Base-by-base conservation (phyloP, 164 flowering plant species). In the Kalanchoe fedtschenkoi region DNA sequence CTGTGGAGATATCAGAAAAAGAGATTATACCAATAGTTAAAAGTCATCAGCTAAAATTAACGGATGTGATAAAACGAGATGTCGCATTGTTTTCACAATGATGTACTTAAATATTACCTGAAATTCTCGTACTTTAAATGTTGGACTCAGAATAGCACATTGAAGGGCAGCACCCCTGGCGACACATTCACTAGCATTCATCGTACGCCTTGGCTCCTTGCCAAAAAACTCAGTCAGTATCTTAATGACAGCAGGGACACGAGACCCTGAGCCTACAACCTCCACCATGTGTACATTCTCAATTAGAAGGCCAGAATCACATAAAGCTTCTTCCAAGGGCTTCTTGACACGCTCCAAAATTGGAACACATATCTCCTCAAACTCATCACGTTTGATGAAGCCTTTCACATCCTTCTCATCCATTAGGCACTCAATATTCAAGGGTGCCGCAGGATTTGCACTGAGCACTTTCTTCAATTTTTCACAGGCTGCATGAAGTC, bases 101-200 rank as follows among this genome's bases (percentile, higher is more conserved):
- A 35, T 14, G 15, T n/a, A n/a, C n/a, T n/a, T n/a, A 43, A 3
- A 35, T 39, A 10, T 55, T 66, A 90, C 97, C 93, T 90, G 93
- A 46, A 90, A 90, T 26, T 90, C 95, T 34, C 92, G 72, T 32
- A 90, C 97, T 88, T 90, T 88, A 28, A 90, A 90, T 1, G 95
- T 88, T 0, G 97, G 97, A 60, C 97, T 90, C 8, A 90, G 87
- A 58, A 90, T 88, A 7, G 97, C 97, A 70, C 97, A 90, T 63
- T 90, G 76, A 24, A 90, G 72, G 7, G 97, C 97, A 74, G 77
- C 76, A 0, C 97, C 97, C 53, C 82, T 85, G 4, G 92, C 88
- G 60, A 91, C 96, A 76, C 96, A 88, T 71, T 91, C 97, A 74
- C 96, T 91, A 5, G 97, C 97, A 81, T 91, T 91, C 97, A 88